Base-by-base conservation (phyloP, 345 rosid species). In the Dimocarpus longan region DNA sequence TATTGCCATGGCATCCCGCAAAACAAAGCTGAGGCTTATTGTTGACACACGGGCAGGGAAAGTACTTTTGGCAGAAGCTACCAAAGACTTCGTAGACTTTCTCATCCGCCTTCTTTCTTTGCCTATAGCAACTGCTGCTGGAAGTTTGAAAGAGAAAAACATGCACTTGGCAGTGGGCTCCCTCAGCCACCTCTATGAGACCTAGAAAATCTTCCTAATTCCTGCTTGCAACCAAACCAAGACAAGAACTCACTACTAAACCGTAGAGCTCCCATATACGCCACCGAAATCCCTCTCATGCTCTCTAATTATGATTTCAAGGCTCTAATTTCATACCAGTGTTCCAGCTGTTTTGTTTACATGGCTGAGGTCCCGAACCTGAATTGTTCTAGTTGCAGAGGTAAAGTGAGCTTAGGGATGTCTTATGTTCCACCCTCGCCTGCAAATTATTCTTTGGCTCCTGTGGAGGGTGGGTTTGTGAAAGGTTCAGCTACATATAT, bases 51-150 rank as follows among this genome's bases (percentile, higher is more conserved):
- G 24, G 54, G 43, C 66, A 1, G 18, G 66, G 18, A 73, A 68
- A 40, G 83, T 84, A 3, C 21, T 79, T 1, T 48, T 76, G 5
- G 82, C 75, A 0, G 86, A 78, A 71, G 73, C 80, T 0, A 57
- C 69, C 1, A 78, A 84, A 43, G 69, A 75, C 6, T 75, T 80
- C 5, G 78, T 78, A 40, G 82, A 84, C 71, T 71, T 80, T 52
- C 72, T 81, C 1, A 66, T 84, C 8, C 28, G 65, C 71, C 11
- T 79, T 10, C 75, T 82, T 56, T 71, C 77, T 21, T 40, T 84
- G 66, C 85, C 82, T 7, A 1, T 86, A 2, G 85, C 70, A 12
- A 71, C 70, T 0, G 62, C 76, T 0, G 22, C 24, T 0, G 48
- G 68, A 66, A 79, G 73, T 2, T n/a, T 80, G 0, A 42, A 11